These are phyloP conservation scores for Fraxinus velutina DNA, from an alignment of 305 asterid species.

Conservation along the genomic window DNA sequence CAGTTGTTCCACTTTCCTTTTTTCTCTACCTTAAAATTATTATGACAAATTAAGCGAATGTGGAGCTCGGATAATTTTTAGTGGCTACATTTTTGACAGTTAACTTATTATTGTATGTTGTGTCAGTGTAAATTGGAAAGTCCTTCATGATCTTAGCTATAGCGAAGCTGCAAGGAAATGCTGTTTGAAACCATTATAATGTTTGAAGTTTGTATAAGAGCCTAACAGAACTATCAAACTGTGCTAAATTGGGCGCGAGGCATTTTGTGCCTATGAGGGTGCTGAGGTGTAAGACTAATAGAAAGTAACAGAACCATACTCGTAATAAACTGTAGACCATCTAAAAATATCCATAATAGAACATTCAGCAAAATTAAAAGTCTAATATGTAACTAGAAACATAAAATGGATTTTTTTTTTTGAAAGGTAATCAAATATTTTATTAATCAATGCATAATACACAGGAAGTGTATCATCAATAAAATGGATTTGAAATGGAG, in stretches of 20 bases:
- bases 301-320: background rate
- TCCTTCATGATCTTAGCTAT: background rate
- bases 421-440: too few species aligned
- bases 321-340: background rate
- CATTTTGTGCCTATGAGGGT: background rate
- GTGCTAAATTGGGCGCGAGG: background rate
- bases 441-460: too few species aligned
- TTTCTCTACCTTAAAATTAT: background rate
- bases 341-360: background rate
- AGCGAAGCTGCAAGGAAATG: background rate
- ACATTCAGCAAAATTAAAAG: background rate
- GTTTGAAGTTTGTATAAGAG: background rate
- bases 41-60: background rate
- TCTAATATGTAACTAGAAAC: background rate
- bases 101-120: background rate
- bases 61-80: background rate
- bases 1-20: background rate
- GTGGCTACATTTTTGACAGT: background rate
- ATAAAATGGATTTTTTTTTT: background rate
- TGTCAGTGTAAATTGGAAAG: background rate
- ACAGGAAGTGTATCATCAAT: background rate
- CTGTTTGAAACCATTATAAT: background rate
- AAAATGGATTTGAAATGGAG: background rate
- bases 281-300: background rate
- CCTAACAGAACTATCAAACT: background rate